Base-by-base conservation (phyloP, 371 early-diverging fungal genomes). In the Saksenaea oblongispora region DNA sequence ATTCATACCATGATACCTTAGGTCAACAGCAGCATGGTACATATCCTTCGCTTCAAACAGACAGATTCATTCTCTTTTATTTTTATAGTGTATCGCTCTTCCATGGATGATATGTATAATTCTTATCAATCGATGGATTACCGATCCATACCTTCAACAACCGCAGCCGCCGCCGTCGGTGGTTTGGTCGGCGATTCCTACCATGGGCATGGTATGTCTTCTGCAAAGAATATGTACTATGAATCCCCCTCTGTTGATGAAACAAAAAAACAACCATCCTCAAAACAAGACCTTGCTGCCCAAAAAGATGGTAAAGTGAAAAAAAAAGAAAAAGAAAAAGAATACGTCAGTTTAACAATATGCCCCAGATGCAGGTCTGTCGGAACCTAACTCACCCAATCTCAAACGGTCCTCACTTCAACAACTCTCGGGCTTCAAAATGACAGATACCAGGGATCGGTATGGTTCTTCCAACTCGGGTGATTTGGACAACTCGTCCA, bases 351-450 rank as follows among this genome's bases (percentile, higher is more conserved):
- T 31, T 31, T 31, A 31, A 31, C 31, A 31, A 8, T 2, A 47
- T 22, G 8, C 27, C 22, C 22, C 51, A 47, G 51, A 47, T 10
- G 3, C 51, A 47, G 51, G 22, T 47, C 22, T 47, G 22, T 47
- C 51, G 51, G 22, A 47, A 22, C 17, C 51, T 0, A 47, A 22
- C 51, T 47, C 51, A 22, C 51, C 51, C 22, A 47, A 47, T 47
- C 51, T 47, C 24, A 47, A 47, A 47, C 51, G 51, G 22, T 47
- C 51, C 9, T 47, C 51, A 7, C 51, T 47, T 47, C 51, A 47
- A 22, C 51, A 47, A 22, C 51, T 47, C 26, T 47, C 51, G 10
- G 22, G 51, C 24, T 47, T 22, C 22, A 47, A 47, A 22, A 47
- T 47, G 51, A 10, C 51, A 22, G 51, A 47, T n/a, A 10, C 51